phyloP scores from a whole-genome alignment of 2,329 filamentous ascomycete species.

The Pseudocercospora vitis region DNA sequence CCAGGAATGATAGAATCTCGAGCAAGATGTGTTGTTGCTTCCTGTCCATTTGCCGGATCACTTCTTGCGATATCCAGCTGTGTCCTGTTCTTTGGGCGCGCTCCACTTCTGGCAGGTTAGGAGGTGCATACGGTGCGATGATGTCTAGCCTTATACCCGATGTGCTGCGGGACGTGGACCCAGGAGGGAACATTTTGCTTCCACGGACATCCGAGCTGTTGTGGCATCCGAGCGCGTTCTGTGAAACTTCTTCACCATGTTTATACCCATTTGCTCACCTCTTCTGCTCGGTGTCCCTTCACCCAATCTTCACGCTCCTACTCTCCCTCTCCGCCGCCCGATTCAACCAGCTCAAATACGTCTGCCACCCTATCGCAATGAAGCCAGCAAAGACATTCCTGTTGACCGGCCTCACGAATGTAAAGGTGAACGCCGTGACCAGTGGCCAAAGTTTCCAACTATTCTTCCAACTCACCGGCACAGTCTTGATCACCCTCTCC shows the following conservation, averaged over 20 bases:
- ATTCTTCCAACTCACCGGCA: slow-evolving; percentile 74
- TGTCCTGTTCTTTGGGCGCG: too few relatives aligned
- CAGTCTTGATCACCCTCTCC: slow-evolving; percentile 70
- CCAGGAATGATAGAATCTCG: too few relatives aligned
- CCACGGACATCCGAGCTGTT: too few relatives aligned
- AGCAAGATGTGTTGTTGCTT: too few relatives aligned
- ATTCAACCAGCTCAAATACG: slow-evolving; percentile 81
- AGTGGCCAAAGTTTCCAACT: slow-evolving; percentile 85
- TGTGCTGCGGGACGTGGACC: too few relatives aligned
- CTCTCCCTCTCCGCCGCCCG: slow-evolving; percentile 64
- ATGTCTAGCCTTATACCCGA: too few relatives aligned
- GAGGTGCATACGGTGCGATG: too few relatives aligned
- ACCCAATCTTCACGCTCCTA: slow-evolving; percentile 6
- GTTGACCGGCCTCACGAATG: slow-evolving; percentile 77
- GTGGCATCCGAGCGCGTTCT: too few relatives aligned
- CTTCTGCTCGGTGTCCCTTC: slow-evolving; percentile 11
- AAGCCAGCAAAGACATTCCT: slow-evolving; percentile 73
- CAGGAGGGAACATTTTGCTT: too few relatives aligned
- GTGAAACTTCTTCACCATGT: background rate
- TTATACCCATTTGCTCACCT: slow-evolving; percentile 21
- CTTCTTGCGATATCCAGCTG: too few relatives aligned
- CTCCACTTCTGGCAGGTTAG: too few relatives aligned
- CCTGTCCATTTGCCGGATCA: too few relatives aligned
- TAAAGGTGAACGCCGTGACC: slow-evolving; percentile 82
- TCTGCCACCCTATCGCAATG: slow-evolving; percentile 88